Conservation (phyloP, 202 grass and related monocot species). For the Bolboschoenoplectus hybrid region DNA sequence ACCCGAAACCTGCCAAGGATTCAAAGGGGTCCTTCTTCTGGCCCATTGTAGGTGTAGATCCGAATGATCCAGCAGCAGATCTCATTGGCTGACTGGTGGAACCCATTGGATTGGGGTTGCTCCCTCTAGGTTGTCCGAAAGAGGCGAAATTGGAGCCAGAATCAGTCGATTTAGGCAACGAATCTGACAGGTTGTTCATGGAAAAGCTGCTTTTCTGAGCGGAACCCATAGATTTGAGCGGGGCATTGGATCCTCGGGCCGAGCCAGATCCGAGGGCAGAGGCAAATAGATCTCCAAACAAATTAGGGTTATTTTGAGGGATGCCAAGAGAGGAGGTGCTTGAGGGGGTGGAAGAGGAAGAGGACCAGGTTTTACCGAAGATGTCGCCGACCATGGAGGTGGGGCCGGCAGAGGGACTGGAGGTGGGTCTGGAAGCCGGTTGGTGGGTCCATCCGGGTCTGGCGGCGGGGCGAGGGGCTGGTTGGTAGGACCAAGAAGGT, state of each 20-base stretch:
- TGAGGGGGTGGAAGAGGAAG: slow-evolving; percentile 51
- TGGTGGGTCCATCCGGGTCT: slow-evolving; percentile 71
- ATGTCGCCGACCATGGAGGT: slow-evolving; percentile 97
- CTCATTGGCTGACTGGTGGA: slow-evolving; percentile 37
- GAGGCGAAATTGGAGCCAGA: slow-evolving; percentile 44
- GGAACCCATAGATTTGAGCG: slow-evolving; percentile 68
- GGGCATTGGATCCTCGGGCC: slow-evolving; percentile 51
- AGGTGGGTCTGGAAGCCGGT: slow-evolving; percentile 43
- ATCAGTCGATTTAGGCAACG: slow-evolving; percentile 64
- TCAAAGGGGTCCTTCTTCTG: slow-evolving; percentile 82
- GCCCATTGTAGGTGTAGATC: slow-evolving; percentile 45
- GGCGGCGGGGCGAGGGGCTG: slow-evolving; percentile 54
- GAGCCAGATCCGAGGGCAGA: slow-evolving; percentile 67
- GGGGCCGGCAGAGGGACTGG: slow-evolving; percentile 46
- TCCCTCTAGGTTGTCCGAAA: slow-evolving; percentile 43
- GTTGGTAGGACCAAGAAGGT: slow-evolving; percentile 35
- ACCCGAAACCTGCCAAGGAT: slow-evolving; percentile 69
- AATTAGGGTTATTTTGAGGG: slow-evolving; percentile 66
- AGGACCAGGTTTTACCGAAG: slow-evolving; percentile 81
- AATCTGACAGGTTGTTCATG: slow-evolving; percentile 71
- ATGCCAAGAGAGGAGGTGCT: slow-evolving; percentile 57
- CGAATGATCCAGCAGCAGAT: slow-evolving; percentile 46
- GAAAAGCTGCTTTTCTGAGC: slow-evolving; percentile 56
- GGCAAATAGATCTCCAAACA: slow-evolving; percentile 91
- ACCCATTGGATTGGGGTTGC: slow-evolving; percentile 58